Percentiles rank a stretch among this genome's conserved stretches.
Evolutionary conservation across 495 filamentous ascomycete genomes (phyloP).

Genomic region (Penicillium simplicissimum): DNA sequence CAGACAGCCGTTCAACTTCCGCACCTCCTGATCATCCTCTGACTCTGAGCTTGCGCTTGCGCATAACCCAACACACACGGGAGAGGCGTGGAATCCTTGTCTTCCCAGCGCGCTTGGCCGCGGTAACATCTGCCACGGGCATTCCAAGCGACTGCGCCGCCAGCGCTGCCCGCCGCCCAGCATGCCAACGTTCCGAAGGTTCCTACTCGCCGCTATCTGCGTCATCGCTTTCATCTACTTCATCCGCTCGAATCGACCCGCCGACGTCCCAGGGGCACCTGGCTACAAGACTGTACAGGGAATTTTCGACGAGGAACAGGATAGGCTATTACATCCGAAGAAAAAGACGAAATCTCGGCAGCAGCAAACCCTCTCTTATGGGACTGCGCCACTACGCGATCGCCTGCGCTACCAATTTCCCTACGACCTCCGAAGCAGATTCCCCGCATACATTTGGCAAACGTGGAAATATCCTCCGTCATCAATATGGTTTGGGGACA

Average conservation of each 20-base stretch:
- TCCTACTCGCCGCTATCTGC: slow-evolving; percentile 65
- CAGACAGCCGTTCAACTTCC: neutral
- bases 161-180: slow-evolving; percentile 17
- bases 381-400: slow-evolving; percentile 63
- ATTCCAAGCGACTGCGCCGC: slow-evolving; percentile 1
- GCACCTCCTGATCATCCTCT: neutral
- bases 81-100: slow-evolving; percentile 3
- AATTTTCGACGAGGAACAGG: slow-evolving; percentile 27
- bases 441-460: slow-evolving; percentile 98
- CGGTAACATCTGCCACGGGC: slow-evolving; percentile 8
- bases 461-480: slow-evolving; percentile 93
- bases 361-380: slow-evolving; percentile 41
- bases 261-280: slow-evolving; percentile 28
- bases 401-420: slow-evolving; percentile 92
- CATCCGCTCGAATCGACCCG: slow-evolving; percentile 60
- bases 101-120: slow-evolving; percentile 15
- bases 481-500: slow-evolving; percentile 71
- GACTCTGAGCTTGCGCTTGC: neutral
- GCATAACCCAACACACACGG: neutral
- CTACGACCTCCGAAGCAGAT: slow-evolving; percentile 82
- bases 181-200: slow-evolving; percentile 72
- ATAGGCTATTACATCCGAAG: slow-evolving; percentile 9
- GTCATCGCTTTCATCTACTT: slow-evolving; percentile 71
- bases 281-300: slow-evolving; percentile 25
- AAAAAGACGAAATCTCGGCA: slow-evolving; percentile 23